phyloP scores from a whole-genome alignment of 2,329 filamentous ascomycete species.

The Pseudocercospora cruenta region DNA sequence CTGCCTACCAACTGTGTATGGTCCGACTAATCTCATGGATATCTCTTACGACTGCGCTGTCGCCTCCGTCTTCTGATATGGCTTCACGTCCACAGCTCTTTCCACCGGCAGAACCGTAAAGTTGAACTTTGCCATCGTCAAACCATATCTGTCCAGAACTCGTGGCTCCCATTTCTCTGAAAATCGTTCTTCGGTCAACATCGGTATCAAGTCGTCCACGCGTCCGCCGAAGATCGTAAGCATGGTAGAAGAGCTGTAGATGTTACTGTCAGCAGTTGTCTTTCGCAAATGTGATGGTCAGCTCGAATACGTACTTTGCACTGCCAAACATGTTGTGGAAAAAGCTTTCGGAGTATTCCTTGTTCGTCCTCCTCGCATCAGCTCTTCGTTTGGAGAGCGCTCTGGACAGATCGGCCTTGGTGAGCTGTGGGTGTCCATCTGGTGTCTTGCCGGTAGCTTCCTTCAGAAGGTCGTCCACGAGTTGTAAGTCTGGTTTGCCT shows the following conservation, averaged over 20 bases:
- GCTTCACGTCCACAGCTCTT: slow-evolving; percentile 40
- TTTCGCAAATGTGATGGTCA: background rate
- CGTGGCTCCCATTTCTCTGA: slow-evolving; percentile 47
- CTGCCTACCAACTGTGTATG: background rate
- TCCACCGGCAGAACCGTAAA: slow-evolving; percentile 46
- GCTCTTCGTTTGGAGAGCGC: slow-evolving; percentile 41
- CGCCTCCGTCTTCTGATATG: slow-evolving; percentile 24
- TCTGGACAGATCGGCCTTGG: slow-evolving; percentile 43
- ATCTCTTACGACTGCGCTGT: background rate
- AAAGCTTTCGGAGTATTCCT: slow-evolving; percentile 37
- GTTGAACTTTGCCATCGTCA: slow-evolving; percentile 50
- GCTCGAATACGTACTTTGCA: slow-evolving; percentile 31
- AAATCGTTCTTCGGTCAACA: slow-evolving; percentile 48
- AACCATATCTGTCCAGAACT: slow-evolving; percentile 42
- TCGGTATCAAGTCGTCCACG: slow-evolving; percentile 44
- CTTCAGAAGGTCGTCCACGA: slow-evolving; percentile 42
- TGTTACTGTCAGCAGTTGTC: slow-evolving; percentile 3
- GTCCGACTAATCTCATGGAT: background rate
- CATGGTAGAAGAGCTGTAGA: slow-evolving; percentile 46
- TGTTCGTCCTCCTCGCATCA: slow-evolving; percentile 42
- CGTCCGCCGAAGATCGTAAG: slow-evolving; percentile 47
- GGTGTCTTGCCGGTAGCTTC: slow-evolving; percentile 42
- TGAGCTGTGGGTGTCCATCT: slow-evolving; percentile 40
- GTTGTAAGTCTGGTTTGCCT: slow-evolving; percentile 42
- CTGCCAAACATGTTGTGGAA: slow-evolving; percentile 48